phyloP scores from a whole-genome alignment of 2,329 filamentous ascomycete species.

The Curvularia lunata region DNA sequence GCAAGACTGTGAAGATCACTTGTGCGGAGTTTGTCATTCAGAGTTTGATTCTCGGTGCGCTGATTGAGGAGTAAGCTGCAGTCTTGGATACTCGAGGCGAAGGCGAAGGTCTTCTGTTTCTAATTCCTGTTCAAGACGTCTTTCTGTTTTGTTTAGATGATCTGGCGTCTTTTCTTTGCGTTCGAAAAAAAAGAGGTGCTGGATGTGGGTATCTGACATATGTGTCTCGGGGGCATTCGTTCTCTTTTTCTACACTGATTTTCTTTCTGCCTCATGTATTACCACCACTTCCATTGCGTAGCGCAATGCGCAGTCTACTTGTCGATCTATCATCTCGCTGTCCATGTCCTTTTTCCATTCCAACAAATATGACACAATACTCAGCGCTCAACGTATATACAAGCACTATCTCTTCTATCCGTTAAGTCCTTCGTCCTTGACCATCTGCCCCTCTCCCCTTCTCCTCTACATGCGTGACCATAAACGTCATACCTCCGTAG shows the following conservation, averaged over 20 bases:
- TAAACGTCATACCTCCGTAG: no score
- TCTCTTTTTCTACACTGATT: neutral
- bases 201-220: neutral
- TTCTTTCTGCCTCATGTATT: neutral
- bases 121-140: neutral
- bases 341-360: no score
- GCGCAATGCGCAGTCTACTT: neutral
- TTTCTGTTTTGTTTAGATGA: neutral
- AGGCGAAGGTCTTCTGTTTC: neutral
- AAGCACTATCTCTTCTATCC: neutral
- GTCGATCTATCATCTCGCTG: neutral
- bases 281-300: neutral
- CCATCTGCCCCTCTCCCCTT: neutral
- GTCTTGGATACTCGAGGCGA: neutral
- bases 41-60: slow-evolving; percentile 83
- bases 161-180: neutral
- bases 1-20: slow-evolving; percentile 68
- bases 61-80: slow-evolving; percentile 66
- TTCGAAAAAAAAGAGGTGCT: neutral
- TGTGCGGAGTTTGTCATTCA: slow-evolving; percentile 89
- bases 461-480: no score
- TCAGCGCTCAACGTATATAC: neutral
- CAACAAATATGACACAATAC: neutral
- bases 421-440: neutral
- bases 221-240: neutral